Evolutionary conservation across 495 filamentous ascomycete genomes (phyloP).

Genomic region (Pseudomonodictys pantanalensis): DNA sequence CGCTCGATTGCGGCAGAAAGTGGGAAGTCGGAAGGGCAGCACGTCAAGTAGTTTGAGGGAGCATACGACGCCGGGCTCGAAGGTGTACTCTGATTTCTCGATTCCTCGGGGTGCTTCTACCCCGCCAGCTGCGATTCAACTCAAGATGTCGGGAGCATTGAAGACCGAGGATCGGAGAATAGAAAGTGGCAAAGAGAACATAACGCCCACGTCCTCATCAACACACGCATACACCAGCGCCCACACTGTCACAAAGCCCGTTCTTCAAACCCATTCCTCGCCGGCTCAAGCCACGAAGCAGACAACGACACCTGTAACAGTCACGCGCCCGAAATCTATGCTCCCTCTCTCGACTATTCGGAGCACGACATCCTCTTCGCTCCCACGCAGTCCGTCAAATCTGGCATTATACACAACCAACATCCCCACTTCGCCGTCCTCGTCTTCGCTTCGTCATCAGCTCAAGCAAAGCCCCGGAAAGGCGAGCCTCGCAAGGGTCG

Average conservation of each 20-base stretch:
- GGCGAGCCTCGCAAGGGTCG: no score
- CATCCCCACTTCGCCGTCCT: no score
- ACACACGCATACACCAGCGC: no score
- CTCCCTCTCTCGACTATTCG: not conserved
- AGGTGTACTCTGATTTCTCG: constrained; percentile 24
- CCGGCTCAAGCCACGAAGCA: not conserved
- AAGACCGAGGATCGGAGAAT: not conserved
- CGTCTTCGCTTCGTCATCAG: no score
- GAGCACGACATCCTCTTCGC: not conserved
- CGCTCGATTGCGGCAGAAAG: no score
- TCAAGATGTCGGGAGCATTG: constrained; percentile 6
- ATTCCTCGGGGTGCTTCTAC: not conserved
- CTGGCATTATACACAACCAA: constrained; percentile 15
- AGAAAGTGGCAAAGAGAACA: constrained; percentile 6
- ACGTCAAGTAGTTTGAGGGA: no score
- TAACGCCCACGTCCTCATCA: not conserved
- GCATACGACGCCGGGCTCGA: constrained; percentile 4
- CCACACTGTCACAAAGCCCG: no score
- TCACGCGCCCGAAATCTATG: not conserved
- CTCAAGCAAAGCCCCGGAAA: no score
- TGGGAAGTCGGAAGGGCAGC: no score
- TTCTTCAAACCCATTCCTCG: no score
- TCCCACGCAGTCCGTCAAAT: constrained; percentile 2
- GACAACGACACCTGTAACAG: not conserved
- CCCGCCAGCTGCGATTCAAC: no score